These are phyloP conservation scores for Cryptosporidium parvum DNA, from an alignment of 169 alveolate species.

Conservation along the genomic window DNA sequence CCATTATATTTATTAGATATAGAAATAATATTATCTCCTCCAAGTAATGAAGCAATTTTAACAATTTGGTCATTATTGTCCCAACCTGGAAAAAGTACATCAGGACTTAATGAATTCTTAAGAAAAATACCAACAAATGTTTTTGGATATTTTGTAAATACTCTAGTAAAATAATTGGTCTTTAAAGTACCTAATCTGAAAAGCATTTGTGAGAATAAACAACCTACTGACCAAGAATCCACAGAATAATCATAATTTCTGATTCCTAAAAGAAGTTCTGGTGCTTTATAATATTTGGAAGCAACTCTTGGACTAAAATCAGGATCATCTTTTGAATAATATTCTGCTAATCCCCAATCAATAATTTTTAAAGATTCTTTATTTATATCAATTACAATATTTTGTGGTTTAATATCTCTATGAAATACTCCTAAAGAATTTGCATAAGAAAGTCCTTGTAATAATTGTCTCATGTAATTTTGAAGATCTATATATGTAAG, in stretches of 20 bases:
- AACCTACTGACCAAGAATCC: slow-evolving; percentile 90
- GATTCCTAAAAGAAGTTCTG: slow-evolving; percentile 86
- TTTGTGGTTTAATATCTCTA: slow-evolving; percentile 81
- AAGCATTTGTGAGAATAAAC: slow-evolving; percentile 89
- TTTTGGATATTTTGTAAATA: slow-evolving; percentile 24
- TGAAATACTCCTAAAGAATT: slow-evolving; percentile 77
- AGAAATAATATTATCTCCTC: slow-evolving; percentile 37
- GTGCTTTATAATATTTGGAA: slow-evolving; percentile 90
- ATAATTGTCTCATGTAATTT: slow-evolving; percentile 55
- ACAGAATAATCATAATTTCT: slow-evolving; percentile 84
- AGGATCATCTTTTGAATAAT: slow-evolving; percentile 4
- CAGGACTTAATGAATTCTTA: slow-evolving; percentile 17
- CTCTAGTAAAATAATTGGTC: slow-evolving; percentile 35
- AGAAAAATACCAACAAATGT: slow-evolving; percentile 36
- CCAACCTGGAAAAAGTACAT: slow-evolving; percentile 69
- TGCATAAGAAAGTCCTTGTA: slow-evolving; percentile 37
- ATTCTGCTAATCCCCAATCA: slow-evolving; percentile 83
- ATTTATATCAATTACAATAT: slow-evolving; percentile 76
- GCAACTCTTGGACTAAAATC: slow-evolving; percentile 81
- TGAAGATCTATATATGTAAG: slow-evolving; percentile 13
- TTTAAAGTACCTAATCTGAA: slow-evolving; percentile 77
- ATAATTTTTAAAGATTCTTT: slow-evolving; percentile 77
- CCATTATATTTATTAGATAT: slow-evolving; percentile 41
- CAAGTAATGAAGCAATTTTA: slow-evolving; percentile 58
- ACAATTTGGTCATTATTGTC: slow-evolving; percentile 58